phyloP scores from a whole-genome alignment of 2,329 filamentous ascomycete genomes.

The Diaporthe caulivora region DNA sequence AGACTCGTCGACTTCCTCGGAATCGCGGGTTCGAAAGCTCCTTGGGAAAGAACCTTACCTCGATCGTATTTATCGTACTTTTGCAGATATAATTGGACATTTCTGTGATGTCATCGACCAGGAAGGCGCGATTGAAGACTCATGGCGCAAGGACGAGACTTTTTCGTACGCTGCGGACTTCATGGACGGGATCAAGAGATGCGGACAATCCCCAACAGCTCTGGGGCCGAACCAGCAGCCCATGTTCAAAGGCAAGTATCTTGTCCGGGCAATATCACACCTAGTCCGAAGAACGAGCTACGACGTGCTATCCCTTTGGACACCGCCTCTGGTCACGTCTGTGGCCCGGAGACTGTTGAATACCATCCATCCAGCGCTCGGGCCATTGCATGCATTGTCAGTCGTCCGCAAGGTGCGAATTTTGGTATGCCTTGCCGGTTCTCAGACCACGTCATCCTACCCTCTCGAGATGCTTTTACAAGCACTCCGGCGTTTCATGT shows the following conservation, averaged over 20 bases:
- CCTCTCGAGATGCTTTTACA: constrained; percentile 91
- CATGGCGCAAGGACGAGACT: constrained; percentile 69
- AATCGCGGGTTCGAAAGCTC: constrained; percentile 75
- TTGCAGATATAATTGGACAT: constrained; percentile 80
- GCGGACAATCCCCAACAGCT: constrained; percentile 73
- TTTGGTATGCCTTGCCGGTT: constrained; percentile 81
- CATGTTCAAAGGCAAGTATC: constrained; percentile 82
- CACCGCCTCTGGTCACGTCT: constrained; percentile 78
- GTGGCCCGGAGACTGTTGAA: constrained; percentile 84
- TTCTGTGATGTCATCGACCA: constrained; percentile 84
- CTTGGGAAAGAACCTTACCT: constrained; percentile 77
- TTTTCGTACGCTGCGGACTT: constrained; percentile 73
- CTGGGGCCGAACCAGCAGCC: constrained; percentile 88
- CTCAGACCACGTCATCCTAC: constrained; percentile 80
- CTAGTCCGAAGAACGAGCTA: constrained; percentile 80
- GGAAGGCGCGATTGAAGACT: constrained; percentile 78
- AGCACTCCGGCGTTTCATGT: constrained; percentile 81
- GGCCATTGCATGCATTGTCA: constrained; percentile 87
- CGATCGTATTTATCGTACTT: constrained; percentile 74
- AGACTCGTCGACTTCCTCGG: constrained; percentile 65
- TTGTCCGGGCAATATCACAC: constrained; percentile 81
- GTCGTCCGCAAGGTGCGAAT: constrained; percentile 89
- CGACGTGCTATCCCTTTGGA: constrained; percentile 76
- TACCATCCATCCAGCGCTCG: constrained; percentile 84
- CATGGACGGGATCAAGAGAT: constrained; percentile 76